Percentiles rank a stretch among this genome's conserved stretches.
Evolutionary conservation across 2,329 filamentous ascomycete species (phyloP).

Genomic region (Penicillium sp.): DNA sequence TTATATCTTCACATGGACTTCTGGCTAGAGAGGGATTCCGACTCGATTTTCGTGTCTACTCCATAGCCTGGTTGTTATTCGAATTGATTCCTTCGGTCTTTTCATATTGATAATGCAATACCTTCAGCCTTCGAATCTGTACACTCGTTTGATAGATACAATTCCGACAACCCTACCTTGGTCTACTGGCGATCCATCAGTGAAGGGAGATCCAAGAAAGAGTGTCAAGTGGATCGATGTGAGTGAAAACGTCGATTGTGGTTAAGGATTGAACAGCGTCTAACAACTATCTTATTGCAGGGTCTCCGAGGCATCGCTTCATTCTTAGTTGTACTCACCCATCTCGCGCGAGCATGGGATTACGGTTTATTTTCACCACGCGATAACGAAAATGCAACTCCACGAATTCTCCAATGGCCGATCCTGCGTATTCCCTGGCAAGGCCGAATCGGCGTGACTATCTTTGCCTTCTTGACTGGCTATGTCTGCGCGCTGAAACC

Average conservation of each 20-base stretch:
- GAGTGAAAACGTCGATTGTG: conserved; percentile 32
- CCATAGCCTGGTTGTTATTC: neutral
- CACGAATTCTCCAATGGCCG: conserved; percentile 53
- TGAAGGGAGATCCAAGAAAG: conserved; percentile 37
- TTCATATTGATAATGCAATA: conserved; percentile 1
- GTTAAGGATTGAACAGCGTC: neutral
- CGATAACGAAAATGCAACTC: conserved; percentile 44
- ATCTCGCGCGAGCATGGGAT: conserved; percentile 55
- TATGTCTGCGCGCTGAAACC: conserved; percentile 60
- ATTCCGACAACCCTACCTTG: conserved; percentile 10
- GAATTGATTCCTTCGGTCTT: neutral
- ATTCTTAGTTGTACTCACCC: conserved; percentile 56
- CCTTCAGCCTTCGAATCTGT: conserved; percentile 14
- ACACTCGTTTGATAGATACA: conserved; percentile 22
- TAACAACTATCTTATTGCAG: conserved; percentile 29
- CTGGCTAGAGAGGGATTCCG: neutral
- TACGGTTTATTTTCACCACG: conserved; percentile 55
- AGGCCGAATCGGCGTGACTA: conserved; percentile 57
- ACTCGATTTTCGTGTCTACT: neutral
- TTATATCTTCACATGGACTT: neutral
- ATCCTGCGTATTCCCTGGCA: conserved; percentile 59
- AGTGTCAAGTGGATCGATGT: conserved; percentile 64
- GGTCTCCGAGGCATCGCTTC: conserved; percentile 57
- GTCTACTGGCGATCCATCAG: conserved; percentile 15
- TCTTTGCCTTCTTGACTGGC: conserved; percentile 59